A percentile compares a stretch with the other conserved stretches of the same genome.
Evolutionary conservation across 2,329 filamentous ascomycete genomes (phyloP).

Genomic region (Ceratocystis cubensis): DNA sequence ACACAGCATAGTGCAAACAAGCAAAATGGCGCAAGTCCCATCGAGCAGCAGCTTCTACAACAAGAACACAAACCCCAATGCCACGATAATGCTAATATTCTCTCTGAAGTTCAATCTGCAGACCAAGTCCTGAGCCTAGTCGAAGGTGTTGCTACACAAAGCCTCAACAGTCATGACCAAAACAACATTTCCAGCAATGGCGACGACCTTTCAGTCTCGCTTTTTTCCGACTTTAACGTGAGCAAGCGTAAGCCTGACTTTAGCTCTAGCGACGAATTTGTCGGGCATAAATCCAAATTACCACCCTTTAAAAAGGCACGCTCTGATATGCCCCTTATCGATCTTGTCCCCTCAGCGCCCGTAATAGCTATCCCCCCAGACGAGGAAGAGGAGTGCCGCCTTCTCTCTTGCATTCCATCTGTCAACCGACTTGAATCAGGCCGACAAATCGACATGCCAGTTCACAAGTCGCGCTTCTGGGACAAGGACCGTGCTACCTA

Average conservation of each 20-base stretch:
- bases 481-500: constrained; percentile 42
- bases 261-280: constrained; percentile 42
- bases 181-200: constrained; percentile 1
- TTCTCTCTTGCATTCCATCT: constrained; percentile 39
- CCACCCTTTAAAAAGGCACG: constrained; percentile 42
- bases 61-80: not conserved
- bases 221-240: constrained; percentile 31
- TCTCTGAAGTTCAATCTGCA: constrained; percentile 30
- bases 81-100: not conserved
- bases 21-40: not conserved
- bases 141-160: constrained; percentile 43
- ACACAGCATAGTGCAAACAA: constrained; percentile 21
- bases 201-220: not conserved
- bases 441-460: constrained; percentile 46
- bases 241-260: constrained; percentile 45
- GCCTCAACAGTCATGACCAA: constrained; percentile 29
- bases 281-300: constrained; percentile 23
- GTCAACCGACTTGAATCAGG: constrained; percentile 38
- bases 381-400: constrained; percentile 33
- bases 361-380: constrained; percentile 26
- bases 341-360: not conserved
- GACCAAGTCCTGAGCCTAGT: constrained; percentile 41
- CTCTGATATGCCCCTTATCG: constrained; percentile 29
- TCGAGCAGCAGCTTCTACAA: constrained; percentile 18
- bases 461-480: constrained; percentile 48